phyloP scores from a whole-genome alignment of 2,329 filamentous ascomycete species.

The Cercospora zeae-maydis region DNA sequence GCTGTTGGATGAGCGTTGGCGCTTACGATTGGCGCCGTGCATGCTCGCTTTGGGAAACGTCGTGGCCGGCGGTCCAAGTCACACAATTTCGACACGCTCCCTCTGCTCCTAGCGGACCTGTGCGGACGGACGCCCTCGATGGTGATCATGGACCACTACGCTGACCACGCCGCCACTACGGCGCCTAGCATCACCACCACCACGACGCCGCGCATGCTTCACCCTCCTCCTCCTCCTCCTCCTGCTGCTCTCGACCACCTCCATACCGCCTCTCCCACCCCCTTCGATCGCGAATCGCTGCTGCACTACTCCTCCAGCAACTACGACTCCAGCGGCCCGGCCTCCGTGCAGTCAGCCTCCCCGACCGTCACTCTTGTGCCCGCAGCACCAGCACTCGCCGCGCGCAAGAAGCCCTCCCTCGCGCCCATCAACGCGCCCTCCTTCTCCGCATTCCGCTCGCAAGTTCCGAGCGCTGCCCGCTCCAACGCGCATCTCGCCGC shows the following conservation, averaged over 20 bases:
- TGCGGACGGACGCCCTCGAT: background rate
- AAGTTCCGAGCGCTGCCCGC: conserved; percentile 25
- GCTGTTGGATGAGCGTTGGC: conserved; percentile 11
- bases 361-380: conserved; percentile 34
- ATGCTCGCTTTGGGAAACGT: conserved; percentile 4
- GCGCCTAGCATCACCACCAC: conserved; percentile 7
- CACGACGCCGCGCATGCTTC: background rate
- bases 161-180: conserved; percentile 7
- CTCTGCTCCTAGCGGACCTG: background rate
- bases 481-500: conserved; percentile 28
- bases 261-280: background rate
- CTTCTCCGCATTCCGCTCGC: conserved; percentile 45
- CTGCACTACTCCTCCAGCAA: conserved; percentile 10
- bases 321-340: conserved; percentile 10
- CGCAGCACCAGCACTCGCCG: background rate
- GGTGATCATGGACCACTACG: background rate
- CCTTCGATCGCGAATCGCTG: background rate
- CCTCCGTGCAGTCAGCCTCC: conserved; percentile 13
- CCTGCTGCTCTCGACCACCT: background rate
- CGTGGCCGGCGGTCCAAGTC: conserved; percentile 5
- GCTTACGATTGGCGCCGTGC: conserved; percentile 10
- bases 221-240: background rate
- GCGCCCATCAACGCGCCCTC: conserved; percentile 36
- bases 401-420: conserved; percentile 13
- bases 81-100: background rate